Conservation (phyloP, 1,284 basidiomycete species). For the Ganoderma meredithae region DNA sequence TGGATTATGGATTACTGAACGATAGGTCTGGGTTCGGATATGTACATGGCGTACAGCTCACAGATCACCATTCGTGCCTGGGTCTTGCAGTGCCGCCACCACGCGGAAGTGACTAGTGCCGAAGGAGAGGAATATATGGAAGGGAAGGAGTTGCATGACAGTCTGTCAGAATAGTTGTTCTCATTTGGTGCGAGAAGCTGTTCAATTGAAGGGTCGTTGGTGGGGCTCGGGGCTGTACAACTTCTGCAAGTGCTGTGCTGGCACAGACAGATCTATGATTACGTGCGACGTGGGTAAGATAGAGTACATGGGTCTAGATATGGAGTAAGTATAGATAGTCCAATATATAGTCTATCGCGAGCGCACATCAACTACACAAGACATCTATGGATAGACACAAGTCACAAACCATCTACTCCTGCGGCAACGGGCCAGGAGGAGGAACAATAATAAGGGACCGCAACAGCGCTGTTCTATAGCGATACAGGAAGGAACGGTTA, state of each 20-base stretch:
- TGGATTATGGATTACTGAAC: background rate
- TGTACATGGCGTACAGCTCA: background rate
- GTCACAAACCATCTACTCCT: background rate
- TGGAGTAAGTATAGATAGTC: background rate
- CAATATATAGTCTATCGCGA: background rate
- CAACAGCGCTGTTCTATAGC: background rate
- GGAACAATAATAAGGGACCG: background rate
- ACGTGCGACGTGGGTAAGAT: background rate
- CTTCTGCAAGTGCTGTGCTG: background rate
- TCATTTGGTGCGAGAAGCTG: background rate
- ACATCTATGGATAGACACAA: background rate
- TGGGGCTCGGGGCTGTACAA: background rate
- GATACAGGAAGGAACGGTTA: background rate
- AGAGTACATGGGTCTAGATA: background rate
- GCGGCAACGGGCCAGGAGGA: background rate
- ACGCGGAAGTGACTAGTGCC: background rate
- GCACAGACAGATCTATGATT: conserved; percentile 4
- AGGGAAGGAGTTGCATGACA: background rate
- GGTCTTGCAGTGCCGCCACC: background rate
- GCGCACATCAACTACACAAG: background rate
- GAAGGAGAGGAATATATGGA: background rate
- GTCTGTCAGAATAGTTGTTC: background rate
- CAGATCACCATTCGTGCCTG: background rate
- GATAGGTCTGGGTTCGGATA: background rate
- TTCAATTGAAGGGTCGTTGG: background rate